Percentiles rank a stretch among this genome's conserved stretches.
Conservation (phyloP, 2,329 filamentous ascomycete genomes). For the Trichoderma arundinaceum region DNA sequence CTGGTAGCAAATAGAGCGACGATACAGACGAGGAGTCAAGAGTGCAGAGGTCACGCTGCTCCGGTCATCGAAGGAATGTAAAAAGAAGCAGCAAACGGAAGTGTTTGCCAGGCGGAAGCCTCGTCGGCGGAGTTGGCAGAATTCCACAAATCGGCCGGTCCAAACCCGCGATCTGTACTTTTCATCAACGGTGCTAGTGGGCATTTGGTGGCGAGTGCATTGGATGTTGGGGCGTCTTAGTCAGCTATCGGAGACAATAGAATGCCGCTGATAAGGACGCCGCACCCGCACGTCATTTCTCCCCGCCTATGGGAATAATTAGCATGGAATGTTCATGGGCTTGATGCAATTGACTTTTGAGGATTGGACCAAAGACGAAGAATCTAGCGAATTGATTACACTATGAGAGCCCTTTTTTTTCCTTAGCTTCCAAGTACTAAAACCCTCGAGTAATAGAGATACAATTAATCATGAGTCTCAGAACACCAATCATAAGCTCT, state of each 20-base stretch:
- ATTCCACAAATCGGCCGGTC: slow-evolving; percentile 11
- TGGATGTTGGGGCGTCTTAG: slow-evolving; percentile 2
- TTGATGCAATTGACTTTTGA: background rate
- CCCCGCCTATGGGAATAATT: background rate
- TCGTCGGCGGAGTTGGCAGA: slow-evolving; percentile 18
- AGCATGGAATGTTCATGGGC: background rate
- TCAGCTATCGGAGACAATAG: slow-evolving; percentile 21
- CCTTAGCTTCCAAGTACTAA: too few relatives aligned
- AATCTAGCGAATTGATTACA: too few relatives aligned
- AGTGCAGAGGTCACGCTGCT: slow-evolving; percentile 18
- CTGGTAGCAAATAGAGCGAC: background rate
- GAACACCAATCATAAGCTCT: too few relatives aligned
- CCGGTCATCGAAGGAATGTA: slow-evolving; percentile 15
- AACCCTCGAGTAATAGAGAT: too few relatives aligned
- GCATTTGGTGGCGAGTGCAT: slow-evolving; percentile 28
- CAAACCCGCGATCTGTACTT: slow-evolving; percentile 35
- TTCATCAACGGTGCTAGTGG: slow-evolving; percentile 19
- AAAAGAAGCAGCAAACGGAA: slow-evolving; percentile 12
- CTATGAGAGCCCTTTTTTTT: too few relatives aligned
- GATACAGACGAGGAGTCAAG: background rate
- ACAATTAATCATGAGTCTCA: too few relatives aligned
- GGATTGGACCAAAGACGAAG: background rate
- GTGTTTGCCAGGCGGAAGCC: background rate
- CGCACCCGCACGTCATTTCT: slow-evolving; percentile 23
- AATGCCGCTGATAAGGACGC: slow-evolving; percentile 16